phyloP scores from a whole-genome alignment of 2,329 filamentous ascomycete genomes.

The Zalaria obscura region DNA sequence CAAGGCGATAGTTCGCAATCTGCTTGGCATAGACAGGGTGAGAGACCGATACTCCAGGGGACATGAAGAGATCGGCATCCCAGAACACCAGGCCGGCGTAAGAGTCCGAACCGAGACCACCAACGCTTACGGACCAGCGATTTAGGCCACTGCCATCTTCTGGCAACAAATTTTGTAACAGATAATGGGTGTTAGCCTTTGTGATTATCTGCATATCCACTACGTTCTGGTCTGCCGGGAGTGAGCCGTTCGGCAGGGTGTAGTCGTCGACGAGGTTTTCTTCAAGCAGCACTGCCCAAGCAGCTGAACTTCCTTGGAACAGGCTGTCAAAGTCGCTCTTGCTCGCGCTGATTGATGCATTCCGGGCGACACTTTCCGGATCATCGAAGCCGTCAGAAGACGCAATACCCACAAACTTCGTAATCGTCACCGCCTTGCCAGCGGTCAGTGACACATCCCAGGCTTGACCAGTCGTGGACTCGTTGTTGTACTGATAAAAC shows the following conservation, averaged over 20 bases:
- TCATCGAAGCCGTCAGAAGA: conserved; percentile 53
- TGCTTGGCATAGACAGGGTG: conserved; percentile 48
- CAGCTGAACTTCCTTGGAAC: conserved; percentile 40
- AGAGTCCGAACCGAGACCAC: conserved; percentile 51
- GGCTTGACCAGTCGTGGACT: conserved; percentile 51
- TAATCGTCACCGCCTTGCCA: conserved; percentile 40
- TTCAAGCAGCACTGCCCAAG: conserved; percentile 50
- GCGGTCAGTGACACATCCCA: conserved; percentile 38
- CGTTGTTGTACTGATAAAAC: conserved; percentile 39
- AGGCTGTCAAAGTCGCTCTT: conserved; percentile 41
- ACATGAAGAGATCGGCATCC: conserved; percentile 56
- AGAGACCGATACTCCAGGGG: conserved; percentile 49
- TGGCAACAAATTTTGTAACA: conserved; percentile 42
- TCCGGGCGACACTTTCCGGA: conserved; percentile 39
- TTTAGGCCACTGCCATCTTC: conserved; percentile 39
- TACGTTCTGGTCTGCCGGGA: conserved; percentile 43
- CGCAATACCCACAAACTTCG: conserved; percentile 55
- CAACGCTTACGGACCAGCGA: conserved; percentile 46
- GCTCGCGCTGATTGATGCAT: conserved; percentile 38
- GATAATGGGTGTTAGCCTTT: conserved; percentile 41
- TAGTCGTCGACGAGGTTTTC: conserved; percentile 50
- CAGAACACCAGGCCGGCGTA: conserved; percentile 55
- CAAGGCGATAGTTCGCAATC: conserved; percentile 49
- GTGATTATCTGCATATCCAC: conserved; percentile 41
- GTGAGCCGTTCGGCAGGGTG: conserved; percentile 37